phyloP scores from a whole-genome alignment of 306 rosid genomes.

The Malus orientalis region DNA sequence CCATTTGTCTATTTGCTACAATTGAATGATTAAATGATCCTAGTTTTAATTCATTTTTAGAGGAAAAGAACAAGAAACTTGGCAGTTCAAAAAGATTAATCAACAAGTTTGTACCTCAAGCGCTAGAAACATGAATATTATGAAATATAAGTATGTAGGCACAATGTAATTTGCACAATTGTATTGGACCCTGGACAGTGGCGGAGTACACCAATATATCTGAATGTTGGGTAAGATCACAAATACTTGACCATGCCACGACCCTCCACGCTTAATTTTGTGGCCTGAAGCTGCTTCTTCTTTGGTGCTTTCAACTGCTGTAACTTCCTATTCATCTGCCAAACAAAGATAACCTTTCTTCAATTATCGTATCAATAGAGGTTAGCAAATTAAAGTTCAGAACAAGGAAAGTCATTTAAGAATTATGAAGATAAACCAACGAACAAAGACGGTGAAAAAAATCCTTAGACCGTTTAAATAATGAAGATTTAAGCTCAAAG shows the following conservation, averaged over 20 bases:
- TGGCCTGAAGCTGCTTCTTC: slow-evolving; percentile 94
- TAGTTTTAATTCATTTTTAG: too few relatives aligned
- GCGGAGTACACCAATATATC: neutral
- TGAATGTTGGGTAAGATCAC: slow-evolving; percentile 5
- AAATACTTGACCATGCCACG: slow-evolving; percentile 92
- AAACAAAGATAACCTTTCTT: neutral
- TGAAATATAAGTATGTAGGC: neutral
- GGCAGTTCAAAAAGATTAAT: neutral
- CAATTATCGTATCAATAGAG: neutral
- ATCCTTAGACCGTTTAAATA: neutral
- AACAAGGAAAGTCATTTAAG: neutral
- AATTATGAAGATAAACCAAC: neutral
- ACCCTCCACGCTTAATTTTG: slow-evolving; percentile 90
- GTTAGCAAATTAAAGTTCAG: neutral
- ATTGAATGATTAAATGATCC: too few relatives aligned
- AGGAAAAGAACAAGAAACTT: neutral
- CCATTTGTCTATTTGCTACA: too few relatives aligned
- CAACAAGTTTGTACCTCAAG: neutral
- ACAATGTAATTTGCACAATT: neutral
- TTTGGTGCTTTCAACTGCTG: slow-evolving; percentile 96
- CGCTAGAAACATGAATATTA: neutral
- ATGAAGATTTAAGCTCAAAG: neutral
- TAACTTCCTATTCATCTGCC: slow-evolving; percentile 93
- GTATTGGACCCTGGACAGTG: neutral
- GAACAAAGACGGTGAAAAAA: neutral